phyloP scores from a whole-genome alignment of 1,284 basidiomycete species.

The Anthracocystis panici-leucophaei region DNA sequence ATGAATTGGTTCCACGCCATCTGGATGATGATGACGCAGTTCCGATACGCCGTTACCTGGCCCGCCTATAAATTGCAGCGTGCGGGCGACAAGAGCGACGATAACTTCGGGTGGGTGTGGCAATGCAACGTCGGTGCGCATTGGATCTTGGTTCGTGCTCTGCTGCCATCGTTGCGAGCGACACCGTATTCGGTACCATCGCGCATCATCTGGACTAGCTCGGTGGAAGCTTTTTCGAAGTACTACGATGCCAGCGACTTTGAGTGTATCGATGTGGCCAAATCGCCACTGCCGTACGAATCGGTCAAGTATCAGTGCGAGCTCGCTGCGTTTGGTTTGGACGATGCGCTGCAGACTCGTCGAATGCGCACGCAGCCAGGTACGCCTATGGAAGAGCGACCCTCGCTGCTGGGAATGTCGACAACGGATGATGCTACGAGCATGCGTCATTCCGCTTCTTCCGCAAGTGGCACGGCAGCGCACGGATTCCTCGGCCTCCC shows the following conservation, averaged over 20 bases:
- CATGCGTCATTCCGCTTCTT: slow-evolving; percentile 32
- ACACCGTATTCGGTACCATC: slow-evolving; percentile 63
- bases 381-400: slow-evolving; percentile 52
- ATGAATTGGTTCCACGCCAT: slow-evolving; percentile 63
- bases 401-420: slow-evolving; percentile 31
- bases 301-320: slow-evolving; percentile 70
- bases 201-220: slow-evolving; percentile 69
- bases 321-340: slow-evolving; percentile 64
- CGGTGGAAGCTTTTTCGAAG: slow-evolving; percentile 63
- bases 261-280: slow-evolving; percentile 59
- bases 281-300: slow-evolving; percentile 65
- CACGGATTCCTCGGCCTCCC: slow-evolving; percentile 45
- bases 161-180: slow-evolving; percentile 56
- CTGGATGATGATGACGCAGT: slow-evolving; percentile 63
- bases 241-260: slow-evolving; percentile 65
- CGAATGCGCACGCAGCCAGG: slow-evolving; percentile 50
- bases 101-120: slow-evolving; percentile 69
- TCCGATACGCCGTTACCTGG: slow-evolving; percentile 66
- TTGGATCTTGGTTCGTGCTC: slow-evolving; percentile 63
- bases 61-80: slow-evolving; percentile 67
- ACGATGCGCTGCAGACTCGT: slow-evolving; percentile 56
- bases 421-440: slow-evolving; percentile 9
- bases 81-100: slow-evolving; percentile 64
- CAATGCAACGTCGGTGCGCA: slow-evolving; percentile 68
- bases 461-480: slow-evolving; percentile 29